Evolutionary conservation across 2,329 filamentous ascomycete genomes (phyloP), one percentile per base, ranked within the genome.

Genomic region (Dryadomyces sulphureus): DNA sequence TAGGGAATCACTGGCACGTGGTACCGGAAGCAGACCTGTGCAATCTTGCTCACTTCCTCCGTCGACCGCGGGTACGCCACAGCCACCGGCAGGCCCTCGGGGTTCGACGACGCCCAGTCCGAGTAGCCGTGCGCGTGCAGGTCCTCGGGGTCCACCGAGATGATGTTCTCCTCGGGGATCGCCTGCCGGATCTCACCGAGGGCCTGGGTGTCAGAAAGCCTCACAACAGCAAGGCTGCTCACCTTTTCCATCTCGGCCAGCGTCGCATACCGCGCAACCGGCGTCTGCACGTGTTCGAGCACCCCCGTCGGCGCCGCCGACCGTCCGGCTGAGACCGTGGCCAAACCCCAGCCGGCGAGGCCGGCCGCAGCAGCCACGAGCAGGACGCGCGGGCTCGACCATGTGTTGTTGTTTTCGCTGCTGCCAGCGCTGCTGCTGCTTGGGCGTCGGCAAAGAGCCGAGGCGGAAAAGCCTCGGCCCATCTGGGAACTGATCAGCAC

Each of bases 1-100:
- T 84, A 94, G 0, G 86, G 82, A 49, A 92, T 83, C 65, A 94
- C 84, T 1, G 89, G 89, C 45, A 94, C 75, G 16, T 73, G 79
- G 61, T 88, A 81, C 59, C 81, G 81, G 63, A 83, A 71, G 64
- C 88, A 94, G 46, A 89, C 69, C 52, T 79, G 69, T 2, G 73
- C 74, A 49, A 81, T 75, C 34, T 61, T 56, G 2, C 76, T 70
- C 20, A 81, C 77, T 49, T 81, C 69, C 47, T 71, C 66, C 1
- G 77, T 81, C 9, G 65, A 71, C 40, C 72, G 71, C 3, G 77
- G 77, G 54, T 81, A 81, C 1, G 73, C 75, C 30, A 81, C 77
- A 1, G 77, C 77, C 7, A 81, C 75, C 0, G 77, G 77, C 14
- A 80, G 65, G 2, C 63, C 64, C 22, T 79, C 72, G 1, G 74